Conservation (phyloP, 352 stramenopile genomes). For the Phytopythium vexans region DNA sequence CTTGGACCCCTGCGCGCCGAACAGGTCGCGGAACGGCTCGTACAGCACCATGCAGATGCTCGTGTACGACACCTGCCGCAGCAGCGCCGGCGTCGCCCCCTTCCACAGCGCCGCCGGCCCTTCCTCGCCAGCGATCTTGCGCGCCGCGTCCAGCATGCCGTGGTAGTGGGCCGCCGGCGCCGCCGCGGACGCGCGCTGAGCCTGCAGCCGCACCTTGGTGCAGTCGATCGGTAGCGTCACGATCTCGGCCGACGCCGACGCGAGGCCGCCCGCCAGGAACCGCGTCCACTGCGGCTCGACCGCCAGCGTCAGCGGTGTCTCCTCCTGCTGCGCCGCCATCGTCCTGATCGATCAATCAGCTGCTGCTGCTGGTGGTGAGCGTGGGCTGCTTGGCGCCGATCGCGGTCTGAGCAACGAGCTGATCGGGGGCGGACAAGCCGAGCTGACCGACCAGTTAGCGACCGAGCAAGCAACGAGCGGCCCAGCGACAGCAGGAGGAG, state of each 20-base stretch:
- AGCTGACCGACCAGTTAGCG: too few relatives aligned
- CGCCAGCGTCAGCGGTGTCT: slow-evolving; percentile 34
- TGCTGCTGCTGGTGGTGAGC: background rate
- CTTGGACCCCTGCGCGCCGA: slow-evolving; percentile 39
- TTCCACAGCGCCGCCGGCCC: slow-evolving; percentile 69
- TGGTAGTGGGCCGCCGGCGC: slow-evolving; percentile 52
- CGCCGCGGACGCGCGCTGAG: slow-evolving; percentile 40
- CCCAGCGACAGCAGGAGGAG: too few relatives aligned
- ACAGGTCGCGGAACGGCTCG: slow-evolving; percentile 75
- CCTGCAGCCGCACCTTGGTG: slow-evolving; percentile 83
- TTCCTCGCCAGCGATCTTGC: slow-evolving; percentile 71
- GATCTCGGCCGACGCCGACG: slow-evolving; percentile 70
- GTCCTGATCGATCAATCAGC: slow-evolving; percentile 1
- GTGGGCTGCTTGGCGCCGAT: slow-evolving; percentile 1
- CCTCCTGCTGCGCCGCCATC: slow-evolving; percentile 37
- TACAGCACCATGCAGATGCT: slow-evolving; percentile 87
- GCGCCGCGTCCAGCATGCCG: slow-evolving; percentile 68
- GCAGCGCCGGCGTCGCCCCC: slow-evolving; percentile 65
- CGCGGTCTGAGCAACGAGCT: background rate
- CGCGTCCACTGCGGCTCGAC: slow-evolving; percentile 65
- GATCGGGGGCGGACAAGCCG: too few relatives aligned
- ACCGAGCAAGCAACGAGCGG: too few relatives aligned
- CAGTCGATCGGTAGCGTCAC: slow-evolving; percentile 85
- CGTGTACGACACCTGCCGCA: slow-evolving; percentile 85
- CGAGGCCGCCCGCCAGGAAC: slow-evolving; percentile 65